A percentile compares a stretch with the other conserved stretches of the same genome.
phyloP scores from a whole-genome alignment of 495 filamentous ascomycete species.

The Penicillium alfredii region DNA sequence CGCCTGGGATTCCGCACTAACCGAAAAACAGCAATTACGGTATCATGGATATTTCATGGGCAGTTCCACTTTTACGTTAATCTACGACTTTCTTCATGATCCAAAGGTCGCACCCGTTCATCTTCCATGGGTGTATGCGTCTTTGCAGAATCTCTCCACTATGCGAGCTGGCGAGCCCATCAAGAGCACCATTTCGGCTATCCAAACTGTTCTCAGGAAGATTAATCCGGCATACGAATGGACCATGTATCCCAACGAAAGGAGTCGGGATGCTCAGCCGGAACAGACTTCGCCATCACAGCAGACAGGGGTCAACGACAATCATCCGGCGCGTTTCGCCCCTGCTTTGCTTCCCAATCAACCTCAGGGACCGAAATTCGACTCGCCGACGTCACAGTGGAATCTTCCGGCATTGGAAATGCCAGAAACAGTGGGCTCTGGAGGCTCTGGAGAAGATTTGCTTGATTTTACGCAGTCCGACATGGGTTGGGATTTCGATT shows the following conservation, averaged over 20 bases:
- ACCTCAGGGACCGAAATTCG: too few species aligned
- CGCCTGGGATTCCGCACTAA: constrained; percentile 4
- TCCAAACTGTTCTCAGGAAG: constrained; percentile 31
- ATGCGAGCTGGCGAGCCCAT: constrained; percentile 31
- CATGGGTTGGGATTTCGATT: constrained; percentile 44
- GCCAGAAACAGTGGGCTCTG: constrained; percentile 22
- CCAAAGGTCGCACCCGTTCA: constrained; percentile 26
- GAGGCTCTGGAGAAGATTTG: constrained; percentile 29
- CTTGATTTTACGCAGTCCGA: constrained; percentile 40
- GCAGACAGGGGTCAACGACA: background rate
- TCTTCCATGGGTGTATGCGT: constrained; percentile 37
- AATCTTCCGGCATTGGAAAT: constrained; percentile 19
- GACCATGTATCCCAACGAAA: constrained; percentile 3
- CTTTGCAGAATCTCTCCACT: constrained; percentile 25
- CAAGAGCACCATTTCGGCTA: constrained; percentile 24
- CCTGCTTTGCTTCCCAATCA: too few species aligned
- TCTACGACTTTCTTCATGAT: constrained; percentile 38
- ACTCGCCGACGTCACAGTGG: background rate
- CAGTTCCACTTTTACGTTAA: constrained; percentile 33
- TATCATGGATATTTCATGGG: constrained; percentile 39
- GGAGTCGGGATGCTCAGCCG: too few species aligned
- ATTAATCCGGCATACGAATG: constrained; percentile 34
- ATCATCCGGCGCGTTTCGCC: too few species aligned
- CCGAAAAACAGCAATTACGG: constrained; percentile 26
- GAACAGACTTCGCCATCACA: too few species aligned